Percentiles rank a stretch among this genome's conserved stretches.
Conservation (phyloP, 176 grass and related monocot genomes). For the Aegilops speltoides region DNA sequence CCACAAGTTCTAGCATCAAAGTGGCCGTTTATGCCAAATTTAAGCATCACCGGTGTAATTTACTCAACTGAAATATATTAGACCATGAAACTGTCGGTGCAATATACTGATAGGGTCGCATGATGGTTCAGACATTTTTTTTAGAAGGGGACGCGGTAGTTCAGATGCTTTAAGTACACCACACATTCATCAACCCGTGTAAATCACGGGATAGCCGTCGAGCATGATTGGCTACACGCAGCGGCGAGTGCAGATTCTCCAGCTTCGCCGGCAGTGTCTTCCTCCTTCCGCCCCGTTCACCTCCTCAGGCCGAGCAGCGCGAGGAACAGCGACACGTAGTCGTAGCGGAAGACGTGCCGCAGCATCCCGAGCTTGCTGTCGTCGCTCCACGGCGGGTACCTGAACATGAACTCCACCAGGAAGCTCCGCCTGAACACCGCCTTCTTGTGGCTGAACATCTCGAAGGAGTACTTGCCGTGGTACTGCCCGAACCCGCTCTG, state of each 20-base stretch:
- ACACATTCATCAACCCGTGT: too few species aligned
- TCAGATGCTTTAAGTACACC: too few species aligned
- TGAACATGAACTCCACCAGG: conserved; percentile 49
- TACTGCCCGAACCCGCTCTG: conserved; percentile 75
- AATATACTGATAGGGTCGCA: not conserved
- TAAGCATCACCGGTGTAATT: too few species aligned
- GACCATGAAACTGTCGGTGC: not conserved
- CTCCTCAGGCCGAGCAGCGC: conserved; percentile 52
- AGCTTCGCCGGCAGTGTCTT: not conserved
- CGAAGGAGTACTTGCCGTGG: conserved; percentile 91
- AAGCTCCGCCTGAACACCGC: conserved; percentile 62
- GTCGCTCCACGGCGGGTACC: conserved; percentile 75
- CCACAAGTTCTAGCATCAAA: too few species aligned
- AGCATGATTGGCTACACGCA: not conserved
- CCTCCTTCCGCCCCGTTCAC: not conserved
- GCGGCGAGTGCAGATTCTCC: not conserved
- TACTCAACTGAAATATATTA: not conserved
- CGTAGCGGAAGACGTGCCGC: conserved; percentile 44
- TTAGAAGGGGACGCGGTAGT: not conserved
- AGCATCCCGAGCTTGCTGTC: conserved; percentile 54
- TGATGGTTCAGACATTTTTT: not conserved
- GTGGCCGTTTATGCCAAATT: too few species aligned
- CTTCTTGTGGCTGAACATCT: conserved; percentile 88
- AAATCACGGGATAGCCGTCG: not conserved
- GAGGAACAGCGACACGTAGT: conserved; percentile 56